Evolutionary conservation across 768 basidiomycete species (phyloP).

Genomic region (Lactarius indigo): DNA sequence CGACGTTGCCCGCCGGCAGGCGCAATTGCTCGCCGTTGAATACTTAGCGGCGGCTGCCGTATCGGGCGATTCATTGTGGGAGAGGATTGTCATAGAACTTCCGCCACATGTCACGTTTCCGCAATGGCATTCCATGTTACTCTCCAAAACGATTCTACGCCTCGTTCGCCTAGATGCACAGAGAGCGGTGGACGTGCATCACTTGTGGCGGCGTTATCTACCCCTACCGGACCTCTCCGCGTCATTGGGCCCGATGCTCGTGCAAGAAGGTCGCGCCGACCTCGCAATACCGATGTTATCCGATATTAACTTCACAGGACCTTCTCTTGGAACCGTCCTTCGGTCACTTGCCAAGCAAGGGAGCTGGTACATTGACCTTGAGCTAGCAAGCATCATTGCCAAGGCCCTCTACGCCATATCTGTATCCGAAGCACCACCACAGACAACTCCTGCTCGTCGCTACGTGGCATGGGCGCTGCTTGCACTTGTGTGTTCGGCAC

Average conservation of each 20-base stretch:
- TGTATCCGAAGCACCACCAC: conserved; percentile 32
- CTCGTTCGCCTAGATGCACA: conserved; percentile 20
- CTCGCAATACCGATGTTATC: conserved; percentile 19
- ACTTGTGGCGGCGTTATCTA: conserved; percentile 20
- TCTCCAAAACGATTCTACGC: conserved; percentile 15
- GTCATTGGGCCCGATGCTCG: conserved; percentile 12
- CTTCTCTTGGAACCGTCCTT: conserved; percentile 33
- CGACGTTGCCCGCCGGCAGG: conserved; percentile 28
- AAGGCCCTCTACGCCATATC: conserved; percentile 37
- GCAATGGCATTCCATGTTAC: conserved; percentile 23
- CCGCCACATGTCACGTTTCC: conserved; percentile 22
- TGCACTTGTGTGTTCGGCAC: conserved; percentile 38
- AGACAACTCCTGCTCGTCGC: conserved; percentile 37
- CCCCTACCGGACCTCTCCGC: conserved; percentile 18
- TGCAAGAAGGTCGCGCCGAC: conserved; percentile 22
- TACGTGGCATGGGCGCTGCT: conserved; percentile 38
- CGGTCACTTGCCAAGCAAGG: conserved; percentile 24
- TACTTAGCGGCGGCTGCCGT: conserved; percentile 29
- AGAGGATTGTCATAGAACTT: conserved; percentile 21
- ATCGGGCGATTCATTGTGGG: conserved; percentile 21
- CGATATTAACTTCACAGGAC: conserved; percentile 9
- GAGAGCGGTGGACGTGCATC: conserved; percentile 15
- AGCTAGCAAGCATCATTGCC: conserved; percentile 19
- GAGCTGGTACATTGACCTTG: conserved; percentile 15
- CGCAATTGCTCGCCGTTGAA: conserved; percentile 35